Percentiles rank a stretch among this genome's conserved stretches.
These are phyloP conservation scores for Myxozyma melibiosi DNA, from an alignment of 805 yeast species.

Conservation along the genomic window DNA sequence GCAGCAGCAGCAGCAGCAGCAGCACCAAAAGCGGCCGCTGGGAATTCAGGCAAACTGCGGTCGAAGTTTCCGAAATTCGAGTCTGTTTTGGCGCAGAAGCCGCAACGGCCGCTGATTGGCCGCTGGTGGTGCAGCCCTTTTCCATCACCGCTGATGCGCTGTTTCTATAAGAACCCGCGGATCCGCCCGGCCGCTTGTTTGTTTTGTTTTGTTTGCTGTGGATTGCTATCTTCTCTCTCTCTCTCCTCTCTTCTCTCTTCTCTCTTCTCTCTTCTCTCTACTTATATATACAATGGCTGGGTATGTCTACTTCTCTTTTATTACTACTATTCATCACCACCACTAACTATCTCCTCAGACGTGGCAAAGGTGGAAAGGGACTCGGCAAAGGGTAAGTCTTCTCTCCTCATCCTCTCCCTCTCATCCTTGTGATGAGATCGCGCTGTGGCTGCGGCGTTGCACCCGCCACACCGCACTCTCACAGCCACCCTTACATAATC, in stretches of 20 bases:
- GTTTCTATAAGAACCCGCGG: not conserved
- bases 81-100: constrained; percentile 6
- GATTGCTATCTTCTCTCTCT: not conserved
- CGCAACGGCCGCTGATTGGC: constrained; percentile 13
- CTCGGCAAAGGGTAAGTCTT: constrained; percentile 78
- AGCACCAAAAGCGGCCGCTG: not conserved
- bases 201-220: not conserved
- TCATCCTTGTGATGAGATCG: no score
- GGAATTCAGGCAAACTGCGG: not conserved
- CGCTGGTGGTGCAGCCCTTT: not conserved
- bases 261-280: not conserved
- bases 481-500: not conserved
- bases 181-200: no score
- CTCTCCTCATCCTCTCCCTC: no score
- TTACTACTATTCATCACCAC: not conserved
- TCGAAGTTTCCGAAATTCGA: constrained; percentile 8
- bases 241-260: not conserved
- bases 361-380: constrained; percentile 99
- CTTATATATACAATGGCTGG: constrained; percentile 30
- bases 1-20: not conserved
- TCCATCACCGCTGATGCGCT: constrained; percentile 6
- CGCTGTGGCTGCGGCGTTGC: not conserved
- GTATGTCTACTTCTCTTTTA: constrained; percentile 17
- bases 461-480: not conserved
- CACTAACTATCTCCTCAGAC: constrained; percentile 47